These are phyloP conservation scores for Simplicillium aogashimaense DNA, from an alignment of 2,329 filamentous ascomycete species.

Conservation along the genomic window DNA sequence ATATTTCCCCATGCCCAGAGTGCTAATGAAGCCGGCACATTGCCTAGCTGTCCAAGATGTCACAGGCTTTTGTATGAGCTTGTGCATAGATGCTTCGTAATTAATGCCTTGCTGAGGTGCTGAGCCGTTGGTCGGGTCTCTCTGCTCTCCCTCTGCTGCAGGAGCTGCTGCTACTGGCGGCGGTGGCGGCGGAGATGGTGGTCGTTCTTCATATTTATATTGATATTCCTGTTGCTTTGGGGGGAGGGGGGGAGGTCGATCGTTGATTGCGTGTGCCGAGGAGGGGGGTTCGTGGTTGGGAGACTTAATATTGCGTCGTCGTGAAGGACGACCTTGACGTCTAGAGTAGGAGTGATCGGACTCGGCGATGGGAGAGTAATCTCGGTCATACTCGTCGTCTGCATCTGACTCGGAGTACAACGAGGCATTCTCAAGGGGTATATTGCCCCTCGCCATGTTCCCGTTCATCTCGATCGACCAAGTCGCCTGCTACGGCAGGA, in stretches of 20 bases:
- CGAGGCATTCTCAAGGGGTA: slow-evolving; percentile 56
- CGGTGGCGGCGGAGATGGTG: no score
- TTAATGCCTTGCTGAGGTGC: no score
- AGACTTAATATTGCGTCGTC: no score
- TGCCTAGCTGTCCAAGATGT: slow-evolving; percentile 79
- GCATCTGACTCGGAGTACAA: slow-evolving; percentile 72
- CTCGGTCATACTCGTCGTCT: slow-evolving; percentile 74
- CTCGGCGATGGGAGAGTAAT: slow-evolving; percentile 59
- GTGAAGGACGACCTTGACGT: no score
- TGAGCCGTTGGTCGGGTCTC: slow-evolving; percentile 61
- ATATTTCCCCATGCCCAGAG: slow-evolving; percentile 74
- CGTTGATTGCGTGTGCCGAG: no score
- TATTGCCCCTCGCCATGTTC: slow-evolving; percentile 19
- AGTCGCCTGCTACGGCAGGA: not conserved
- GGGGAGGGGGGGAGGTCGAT: no score
- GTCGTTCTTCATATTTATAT: no score
- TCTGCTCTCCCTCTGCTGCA: no score
- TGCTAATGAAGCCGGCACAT: slow-evolving; percentile 78
- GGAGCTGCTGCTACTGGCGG: no score
- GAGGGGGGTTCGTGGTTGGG: no score
- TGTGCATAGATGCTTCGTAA: slow-evolving; percentile 59
- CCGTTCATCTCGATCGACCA: slow-evolving; percentile 1
- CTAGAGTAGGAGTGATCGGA: slow-evolving; percentile 33
- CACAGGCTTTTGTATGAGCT: slow-evolving; percentile 48
- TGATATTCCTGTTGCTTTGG: no score